These are phyloP conservation scores for Spiraea crenata DNA, from an alignment of 331 rosid genomes.

Conservation along the genomic window DNA sequence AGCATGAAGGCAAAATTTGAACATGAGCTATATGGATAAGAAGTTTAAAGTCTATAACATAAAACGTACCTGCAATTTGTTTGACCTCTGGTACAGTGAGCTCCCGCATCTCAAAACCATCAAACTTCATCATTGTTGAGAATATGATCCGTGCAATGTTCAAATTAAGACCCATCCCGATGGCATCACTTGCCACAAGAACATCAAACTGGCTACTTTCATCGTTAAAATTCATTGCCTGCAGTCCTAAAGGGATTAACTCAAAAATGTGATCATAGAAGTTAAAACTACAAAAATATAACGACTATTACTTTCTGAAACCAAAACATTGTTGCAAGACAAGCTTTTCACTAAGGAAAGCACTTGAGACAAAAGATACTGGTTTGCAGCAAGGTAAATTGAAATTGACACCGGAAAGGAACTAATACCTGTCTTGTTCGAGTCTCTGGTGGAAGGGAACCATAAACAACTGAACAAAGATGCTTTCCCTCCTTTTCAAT, in stretches of 20 bases:
- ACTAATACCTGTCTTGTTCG: slow-evolving; percentile 87
- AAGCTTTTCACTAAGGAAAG: background rate
- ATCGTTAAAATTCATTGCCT: slow-evolving; percentile 91
- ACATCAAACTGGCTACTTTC: slow-evolving; percentile 85
- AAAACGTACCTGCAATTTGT: slow-evolving; percentile 71
- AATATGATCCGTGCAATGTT: slow-evolving; percentile 93
- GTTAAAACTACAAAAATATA: slow-evolving; percentile 12
- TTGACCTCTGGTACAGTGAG: slow-evolving; percentile 80
- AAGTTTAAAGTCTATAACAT: background rate
- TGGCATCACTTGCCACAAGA: slow-evolving; percentile 96
- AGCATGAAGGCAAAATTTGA: background rate
- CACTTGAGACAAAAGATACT: slow-evolving; percentile 15
- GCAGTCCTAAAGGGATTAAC: slow-evolving; percentile 57
- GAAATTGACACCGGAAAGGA: slow-evolving; percentile 20
- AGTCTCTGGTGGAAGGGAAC: slow-evolving; percentile 95
- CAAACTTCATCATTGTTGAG: slow-evolving; percentile 81
- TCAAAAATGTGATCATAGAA: slow-evolving; percentile 23
- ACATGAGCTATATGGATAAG: background rate
- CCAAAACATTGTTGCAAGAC: background rate
- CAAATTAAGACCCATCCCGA: slow-evolving; percentile 98
- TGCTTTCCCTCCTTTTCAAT: slow-evolving; percentile 66
- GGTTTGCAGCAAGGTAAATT: slow-evolving; percentile 16
- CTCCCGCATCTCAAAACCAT: slow-evolving; percentile 69
- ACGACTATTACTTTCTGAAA: slow-evolving; percentile 9
- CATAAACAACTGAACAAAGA: slow-evolving; percentile 96